Evolutionary conservation across 2,329 filamentous ascomycete genomes (phyloP).

Genomic region (Lasiodiplodia sp.): DNA sequence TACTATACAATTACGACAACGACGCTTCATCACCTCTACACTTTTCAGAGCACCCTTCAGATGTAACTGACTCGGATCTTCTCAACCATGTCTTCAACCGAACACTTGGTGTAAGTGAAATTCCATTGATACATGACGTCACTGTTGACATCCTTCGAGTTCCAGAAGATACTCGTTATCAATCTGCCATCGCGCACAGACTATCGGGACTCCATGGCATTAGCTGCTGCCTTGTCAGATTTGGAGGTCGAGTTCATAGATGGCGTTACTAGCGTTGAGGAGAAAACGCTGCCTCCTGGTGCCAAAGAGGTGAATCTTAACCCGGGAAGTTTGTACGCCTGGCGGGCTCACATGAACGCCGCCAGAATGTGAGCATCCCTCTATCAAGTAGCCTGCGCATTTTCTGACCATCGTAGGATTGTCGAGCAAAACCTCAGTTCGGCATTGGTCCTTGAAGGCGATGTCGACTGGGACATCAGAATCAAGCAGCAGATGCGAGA

Average conservation of each 20-base stretch:
- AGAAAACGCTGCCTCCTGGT: constrained; percentile 47
- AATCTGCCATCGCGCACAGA: constrained; percentile 61
- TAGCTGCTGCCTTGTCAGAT: constrained; percentile 56
- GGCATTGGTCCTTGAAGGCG: constrained; percentile 35
- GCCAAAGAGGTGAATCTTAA: constrained; percentile 32
- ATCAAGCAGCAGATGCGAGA: constrained; percentile 35
- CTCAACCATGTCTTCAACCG: constrained; percentile 20
- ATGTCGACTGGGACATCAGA: constrained; percentile 36
- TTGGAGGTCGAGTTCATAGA: constrained; percentile 57
- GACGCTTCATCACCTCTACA: neutral
- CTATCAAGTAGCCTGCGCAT: neutral
- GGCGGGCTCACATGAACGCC: constrained; percentile 25
- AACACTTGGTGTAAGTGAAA: constrained; percentile 28
- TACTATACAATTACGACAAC: neutral
- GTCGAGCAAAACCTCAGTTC: constrained; percentile 30
- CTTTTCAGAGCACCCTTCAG: neutral
- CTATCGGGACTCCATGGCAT: constrained; percentile 58
- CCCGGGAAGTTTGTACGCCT: constrained; percentile 8
- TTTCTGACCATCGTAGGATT: constrained; percentile 5
- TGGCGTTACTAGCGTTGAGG: constrained; percentile 49
- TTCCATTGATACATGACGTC: neutral
- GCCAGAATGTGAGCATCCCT: constrained; percentile 2
- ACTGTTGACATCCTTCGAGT: constrained; percentile 45
- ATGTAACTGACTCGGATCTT: neutral
- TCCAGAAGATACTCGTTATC: constrained; percentile 61